These are phyloP conservation scores for Haplosporangium sp. DNA, from an alignment of 371 early-diverging fungal species.

Conservation along the genomic window DNA sequence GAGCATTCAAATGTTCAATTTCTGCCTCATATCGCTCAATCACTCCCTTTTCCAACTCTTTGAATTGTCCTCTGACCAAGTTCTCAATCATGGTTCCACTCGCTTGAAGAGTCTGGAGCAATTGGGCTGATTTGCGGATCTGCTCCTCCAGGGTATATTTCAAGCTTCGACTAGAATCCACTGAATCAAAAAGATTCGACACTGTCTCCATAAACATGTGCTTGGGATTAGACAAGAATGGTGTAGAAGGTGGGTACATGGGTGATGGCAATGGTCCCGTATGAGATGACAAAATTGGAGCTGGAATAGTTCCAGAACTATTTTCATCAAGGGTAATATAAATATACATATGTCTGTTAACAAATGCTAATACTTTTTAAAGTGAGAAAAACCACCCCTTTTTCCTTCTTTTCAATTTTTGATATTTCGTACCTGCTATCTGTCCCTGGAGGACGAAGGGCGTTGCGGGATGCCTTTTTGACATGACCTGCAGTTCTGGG, in stretches of 20 bases:
- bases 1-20: conserved; percentile 47
- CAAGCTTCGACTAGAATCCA: conserved; percentile 68
- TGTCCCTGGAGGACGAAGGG: conserved; percentile 29
- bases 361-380: background rate
- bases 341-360: no score
- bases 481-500: conserved; percentile 33
- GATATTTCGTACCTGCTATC: conserved; percentile 5
- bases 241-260: conserved; percentile 48
- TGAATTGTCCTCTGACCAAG: conserved; percentile 77
- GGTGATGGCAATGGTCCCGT: conserved; percentile 54
- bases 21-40: conserved; percentile 53
- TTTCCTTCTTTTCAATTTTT: no score
- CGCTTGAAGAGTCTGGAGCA: conserved; percentile 82
- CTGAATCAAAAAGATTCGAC: conserved; percentile 70
- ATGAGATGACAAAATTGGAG: conserved; percentile 50
- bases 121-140: conserved; percentile 76
- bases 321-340: no score
- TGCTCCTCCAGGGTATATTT: conserved; percentile 80
- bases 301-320: conserved; percentile 51
- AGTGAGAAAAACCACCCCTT: background rate
- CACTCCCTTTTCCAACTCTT: conserved; percentile 77
- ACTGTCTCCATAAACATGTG: conserved; percentile 65
- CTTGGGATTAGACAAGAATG: conserved; percentile 39
- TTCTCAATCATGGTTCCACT: conserved; percentile 82
- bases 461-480: conserved; percentile 29